Conservation (phyloP, 768 basidiomycete genomes). For the Serendipita indica region DNA sequence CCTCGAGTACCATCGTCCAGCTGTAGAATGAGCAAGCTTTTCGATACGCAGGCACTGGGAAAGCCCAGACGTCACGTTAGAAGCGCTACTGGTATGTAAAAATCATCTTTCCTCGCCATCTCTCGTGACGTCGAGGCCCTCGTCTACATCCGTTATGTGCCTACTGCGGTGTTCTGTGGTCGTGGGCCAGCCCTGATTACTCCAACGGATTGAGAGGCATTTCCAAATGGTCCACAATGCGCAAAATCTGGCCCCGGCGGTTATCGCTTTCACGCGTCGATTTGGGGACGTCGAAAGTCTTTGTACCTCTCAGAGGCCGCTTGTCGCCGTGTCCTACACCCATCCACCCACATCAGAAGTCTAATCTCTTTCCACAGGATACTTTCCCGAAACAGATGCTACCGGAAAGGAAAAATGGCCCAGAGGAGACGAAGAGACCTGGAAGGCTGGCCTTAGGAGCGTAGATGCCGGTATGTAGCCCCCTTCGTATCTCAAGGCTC, state of each 20-base stretch:
- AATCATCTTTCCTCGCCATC: background rate
- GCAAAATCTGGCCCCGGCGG: too few species aligned
- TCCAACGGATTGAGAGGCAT: constrained; percentile 44
- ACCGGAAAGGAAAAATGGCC: constrained; percentile 80
- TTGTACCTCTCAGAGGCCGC: constrained; percentile 8
- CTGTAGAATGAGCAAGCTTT: background rate
- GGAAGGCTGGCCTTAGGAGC: constrained; percentile 16
- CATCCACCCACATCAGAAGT: constrained; percentile 10
- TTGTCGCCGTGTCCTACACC: constrained; percentile 5
- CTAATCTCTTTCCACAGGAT: constrained; percentile 32
- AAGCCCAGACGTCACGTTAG: constrained; percentile 54
- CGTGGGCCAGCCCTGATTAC: background rate
- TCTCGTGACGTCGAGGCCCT: background rate
- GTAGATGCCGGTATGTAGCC: constrained; percentile 13
- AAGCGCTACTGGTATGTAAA: constrained; percentile 26
- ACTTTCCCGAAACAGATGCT: constrained; percentile 56
- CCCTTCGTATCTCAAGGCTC: background rate
- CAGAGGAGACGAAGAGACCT: constrained; percentile 38
- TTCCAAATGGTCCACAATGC: too few species aligned
- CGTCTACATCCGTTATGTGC: background rate
- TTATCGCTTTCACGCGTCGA: too few species aligned
- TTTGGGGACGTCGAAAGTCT: too few species aligned
- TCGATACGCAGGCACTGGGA: constrained; percentile 54
- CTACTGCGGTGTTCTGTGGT: background rate
- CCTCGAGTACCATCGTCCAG: background rate